Evolutionary conservation across 2,329 filamentous ascomycete species (phyloP).

Genomic region (Emydomyces testavorans): DNA sequence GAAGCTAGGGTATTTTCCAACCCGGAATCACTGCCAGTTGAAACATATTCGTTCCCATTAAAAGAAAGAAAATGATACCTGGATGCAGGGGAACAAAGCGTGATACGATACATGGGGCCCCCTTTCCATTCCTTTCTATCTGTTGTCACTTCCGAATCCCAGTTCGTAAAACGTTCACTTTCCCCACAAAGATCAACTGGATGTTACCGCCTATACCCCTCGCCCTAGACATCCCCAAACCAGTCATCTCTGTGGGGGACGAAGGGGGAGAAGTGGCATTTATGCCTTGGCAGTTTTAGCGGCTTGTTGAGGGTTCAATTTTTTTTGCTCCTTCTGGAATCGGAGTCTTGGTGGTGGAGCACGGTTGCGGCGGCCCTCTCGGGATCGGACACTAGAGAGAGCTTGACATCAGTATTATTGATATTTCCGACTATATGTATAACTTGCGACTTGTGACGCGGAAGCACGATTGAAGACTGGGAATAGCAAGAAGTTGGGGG

Average conservation of each 20-base stretch:
- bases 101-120: constrained; percentile 2
- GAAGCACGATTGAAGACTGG: neutral
- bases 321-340: constrained; percentile 99
- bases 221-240: constrained; percentile 2
- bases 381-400: constrained; percentile 74
- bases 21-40: constrained; percentile 3
- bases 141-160: neutral
- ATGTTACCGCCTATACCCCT: neutral
- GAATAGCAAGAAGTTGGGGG: neutral
- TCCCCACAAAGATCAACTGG: constrained; percentile 3
- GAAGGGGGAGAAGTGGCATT: constrained; percentile 6
- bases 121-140: constrained; percentile 1
- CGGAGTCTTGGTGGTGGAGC: constrained; percentile 92
- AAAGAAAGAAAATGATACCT: constrained; percentile 9
- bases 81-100: constrained; percentile 2
- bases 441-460: neutral
- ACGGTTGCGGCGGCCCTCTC: constrained; percentile 95
- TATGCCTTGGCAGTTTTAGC: constrained; percentile 47
- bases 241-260: constrained; percentile 3
- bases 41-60: constrained; percentile 12
- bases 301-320: constrained; percentile 74
- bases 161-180: constrained; percentile 4
- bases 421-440: constrained; percentile 1
- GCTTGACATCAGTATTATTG: constrained; percentile 9
- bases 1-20: constrained; percentile 1